Conservation (phyloP, 768 basidiomycete species). For the Tricholomella constricta region DNA sequence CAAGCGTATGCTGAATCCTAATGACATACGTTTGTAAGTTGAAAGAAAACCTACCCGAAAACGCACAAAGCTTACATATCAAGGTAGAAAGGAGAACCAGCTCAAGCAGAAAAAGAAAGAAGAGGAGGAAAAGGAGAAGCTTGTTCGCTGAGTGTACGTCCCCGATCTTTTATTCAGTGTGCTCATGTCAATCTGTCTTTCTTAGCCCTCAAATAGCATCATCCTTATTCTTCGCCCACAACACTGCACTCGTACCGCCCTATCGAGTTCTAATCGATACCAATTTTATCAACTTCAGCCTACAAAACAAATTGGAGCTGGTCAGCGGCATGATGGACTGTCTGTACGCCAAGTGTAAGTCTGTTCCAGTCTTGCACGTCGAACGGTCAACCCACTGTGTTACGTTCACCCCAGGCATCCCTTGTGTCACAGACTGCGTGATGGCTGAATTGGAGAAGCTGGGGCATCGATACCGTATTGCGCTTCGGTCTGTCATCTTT, state of each 20-base stretch:
- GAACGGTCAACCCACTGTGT: constrained; percentile 5
- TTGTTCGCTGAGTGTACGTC: constrained; percentile 77
- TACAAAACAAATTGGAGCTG: constrained; percentile 97
- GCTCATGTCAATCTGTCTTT: background rate
- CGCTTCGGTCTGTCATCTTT: constrained; percentile 69
- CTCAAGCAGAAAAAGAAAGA: constrained; percentile 86
- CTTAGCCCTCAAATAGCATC: constrained; percentile 82
- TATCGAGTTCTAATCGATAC: constrained; percentile 98
- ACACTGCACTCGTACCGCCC: constrained; percentile 93
- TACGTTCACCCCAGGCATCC: constrained; percentile 69
- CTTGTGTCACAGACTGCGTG: constrained; percentile 99
- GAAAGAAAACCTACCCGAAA: background rate
- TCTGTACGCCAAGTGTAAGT: constrained; percentile 90
- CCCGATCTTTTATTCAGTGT: constrained; percentile 1
- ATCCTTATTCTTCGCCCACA: constrained; percentile 92
- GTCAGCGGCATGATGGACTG: constrained; percentile 99
- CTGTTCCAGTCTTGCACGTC: background rate
- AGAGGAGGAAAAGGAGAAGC: constrained; percentile 76
- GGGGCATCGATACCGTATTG: constrained; percentile 92
- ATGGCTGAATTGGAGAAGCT: constrained; percentile 98
- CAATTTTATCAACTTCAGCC: constrained; percentile 98
- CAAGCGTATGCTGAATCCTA: constrained; percentile 92
- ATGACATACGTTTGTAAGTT: constrained; percentile 86
- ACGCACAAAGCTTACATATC: constrained; percentile 10
- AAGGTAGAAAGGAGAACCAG: constrained; percentile 86